These are phyloP conservation scores for Rhododendron williamsianum DNA, from an alignment of 148 eudicot species.

Conservation along the genomic window DNA sequence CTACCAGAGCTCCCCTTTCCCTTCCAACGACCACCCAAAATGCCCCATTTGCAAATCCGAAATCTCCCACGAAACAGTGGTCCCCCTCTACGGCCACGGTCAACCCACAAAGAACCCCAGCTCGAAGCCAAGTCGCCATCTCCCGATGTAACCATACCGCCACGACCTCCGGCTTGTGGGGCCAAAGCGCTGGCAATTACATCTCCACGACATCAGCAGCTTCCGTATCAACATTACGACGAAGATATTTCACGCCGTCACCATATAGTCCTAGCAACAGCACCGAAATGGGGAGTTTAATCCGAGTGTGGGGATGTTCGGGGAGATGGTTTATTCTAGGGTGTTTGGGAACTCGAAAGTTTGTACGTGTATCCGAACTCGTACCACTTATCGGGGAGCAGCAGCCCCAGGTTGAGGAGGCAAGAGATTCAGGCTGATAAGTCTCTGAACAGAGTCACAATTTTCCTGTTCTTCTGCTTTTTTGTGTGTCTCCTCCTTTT, in stretches of 20 bases:
- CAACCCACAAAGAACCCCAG: constrained; percentile 20
- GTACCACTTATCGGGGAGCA: constrained; percentile 26
- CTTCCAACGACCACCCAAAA: constrained; percentile 48
- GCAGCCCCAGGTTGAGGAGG: constrained; percentile 54
- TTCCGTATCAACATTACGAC: constrained; percentile 25
- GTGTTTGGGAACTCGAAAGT: constrained; percentile 60
- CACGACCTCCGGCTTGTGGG: constrained; percentile 61
- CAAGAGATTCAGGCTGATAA: constrained; percentile 51
- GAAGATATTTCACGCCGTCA: constrained; percentile 21
- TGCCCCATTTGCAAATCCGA: constrained; percentile 87
- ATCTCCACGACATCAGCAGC: constrained; percentile 29
- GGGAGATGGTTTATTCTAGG: constrained; percentile 74
- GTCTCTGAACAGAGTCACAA: constrained; percentile 51
- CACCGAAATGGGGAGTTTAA: constrained; percentile 22
- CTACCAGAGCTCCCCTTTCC: constrained; percentile 42
- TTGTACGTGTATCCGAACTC: constrained; percentile 44
- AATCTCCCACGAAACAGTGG: constrained; percentile 50
- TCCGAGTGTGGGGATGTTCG: constrained; percentile 51
- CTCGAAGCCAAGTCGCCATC: constrained; percentile 19
- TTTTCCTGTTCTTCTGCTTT: constrained; percentile 61
- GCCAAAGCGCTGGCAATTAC: constrained; percentile 31
- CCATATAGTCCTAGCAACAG: constrained; percentile 18
- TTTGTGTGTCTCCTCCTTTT: constrained; percentile 61
- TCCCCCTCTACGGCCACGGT: constrained; percentile 78
- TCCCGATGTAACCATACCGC: constrained; percentile 32